Conservation (phyloP, 176 grass and related monocot species). For the Oryza coarctata region DNA sequence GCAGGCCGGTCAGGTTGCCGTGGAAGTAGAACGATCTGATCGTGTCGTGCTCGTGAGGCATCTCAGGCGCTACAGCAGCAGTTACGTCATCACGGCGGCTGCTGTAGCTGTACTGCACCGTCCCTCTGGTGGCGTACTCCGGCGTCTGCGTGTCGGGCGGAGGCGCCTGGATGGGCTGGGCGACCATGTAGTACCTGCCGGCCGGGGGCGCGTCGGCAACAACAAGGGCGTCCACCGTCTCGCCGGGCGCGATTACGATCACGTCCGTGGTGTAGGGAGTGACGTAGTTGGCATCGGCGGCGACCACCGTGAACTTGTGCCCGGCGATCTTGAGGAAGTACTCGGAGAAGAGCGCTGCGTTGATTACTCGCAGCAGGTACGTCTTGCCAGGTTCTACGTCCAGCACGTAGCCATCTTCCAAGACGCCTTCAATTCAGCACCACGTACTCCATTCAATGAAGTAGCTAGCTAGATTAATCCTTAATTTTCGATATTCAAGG, state of each 20-base stretch:
- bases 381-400: slow-evolving; percentile 17
- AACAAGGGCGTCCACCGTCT: slow-evolving; percentile 29
- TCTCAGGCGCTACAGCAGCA: background rate
- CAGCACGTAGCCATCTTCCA: slow-evolving; percentile 12
- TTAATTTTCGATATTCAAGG: no score
- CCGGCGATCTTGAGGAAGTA: slow-evolving; percentile 32
- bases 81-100: no score
- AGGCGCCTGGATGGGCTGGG: background rate
- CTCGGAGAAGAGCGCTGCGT: slow-evolving; percentile 15
- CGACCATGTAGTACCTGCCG: slow-evolving; percentile 26
- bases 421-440: background rate
- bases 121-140: background rate
- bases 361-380: background rate
- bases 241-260: background rate
- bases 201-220: slow-evolving; percentile 21
- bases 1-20: background rate
- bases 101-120: background rate
- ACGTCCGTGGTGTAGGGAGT: slow-evolving; percentile 29
- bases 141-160: background rate
- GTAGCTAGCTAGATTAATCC: no score
- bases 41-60: slow-evolving; percentile 9
- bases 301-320: slow-evolving; percentile 28
- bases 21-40: background rate
- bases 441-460: no score
- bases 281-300: slow-evolving; percentile 19